Evolutionary conservation across 176 grass and related monocot genomes (phyloP).

Genomic region (Alloteropsis semialata): DNA sequence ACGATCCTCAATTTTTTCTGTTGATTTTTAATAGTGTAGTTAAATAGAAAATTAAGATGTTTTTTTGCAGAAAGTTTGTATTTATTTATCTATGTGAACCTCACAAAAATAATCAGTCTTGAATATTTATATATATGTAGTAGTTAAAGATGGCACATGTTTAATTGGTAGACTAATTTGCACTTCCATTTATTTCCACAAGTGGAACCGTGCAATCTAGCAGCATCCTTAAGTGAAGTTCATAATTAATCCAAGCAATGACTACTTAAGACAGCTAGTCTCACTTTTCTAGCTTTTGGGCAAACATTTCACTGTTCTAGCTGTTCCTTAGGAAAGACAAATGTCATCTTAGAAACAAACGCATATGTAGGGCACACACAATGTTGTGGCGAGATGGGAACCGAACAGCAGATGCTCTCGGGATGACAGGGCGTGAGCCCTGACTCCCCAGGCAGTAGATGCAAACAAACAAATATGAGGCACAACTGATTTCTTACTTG

Average conservation of each 20-base stretch:
- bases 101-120: background rate
- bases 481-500: too few species aligned
- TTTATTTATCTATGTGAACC: background rate
- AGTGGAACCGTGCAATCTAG: background rate
- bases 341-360: constrained; percentile 7
- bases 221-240: constrained; percentile 3
- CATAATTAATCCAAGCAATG: background rate
- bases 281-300: background rate
- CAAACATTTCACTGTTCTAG: background rate
- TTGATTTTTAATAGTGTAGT: background rate
- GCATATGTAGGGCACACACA: background rate
- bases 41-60: background rate
- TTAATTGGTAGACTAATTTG: background rate
- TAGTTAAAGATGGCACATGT: background rate
- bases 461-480: too few species aligned
- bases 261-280: background rate
- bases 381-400: too few species aligned
- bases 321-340: background rate
- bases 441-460: too few species aligned
- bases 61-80: background rate
- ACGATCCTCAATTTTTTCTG: background rate
- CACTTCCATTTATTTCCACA: background rate
- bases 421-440: too few species aligned
- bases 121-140: background rate
- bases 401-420: too few species aligned